Evolutionary conservation across 768 basidiomycete species (phyloP).

Genomic region (Termitomyces sp.): DNA sequence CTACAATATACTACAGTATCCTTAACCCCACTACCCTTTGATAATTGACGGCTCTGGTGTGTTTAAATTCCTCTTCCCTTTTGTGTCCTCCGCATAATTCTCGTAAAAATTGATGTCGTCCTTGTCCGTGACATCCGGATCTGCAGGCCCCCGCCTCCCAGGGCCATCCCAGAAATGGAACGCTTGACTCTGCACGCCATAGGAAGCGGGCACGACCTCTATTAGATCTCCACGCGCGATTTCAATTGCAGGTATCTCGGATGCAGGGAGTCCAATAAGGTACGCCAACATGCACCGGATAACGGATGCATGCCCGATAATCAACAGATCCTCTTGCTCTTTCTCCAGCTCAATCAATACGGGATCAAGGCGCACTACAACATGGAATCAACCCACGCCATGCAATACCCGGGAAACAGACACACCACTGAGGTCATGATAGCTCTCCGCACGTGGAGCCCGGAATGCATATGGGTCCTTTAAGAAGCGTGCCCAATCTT

Average conservation of each 20-base stretch:
- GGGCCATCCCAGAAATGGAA: constrained; percentile 93
- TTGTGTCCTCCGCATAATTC: constrained; percentile 79
- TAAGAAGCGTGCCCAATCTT: constrained; percentile 90
- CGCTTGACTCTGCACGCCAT: constrained; percentile 86
- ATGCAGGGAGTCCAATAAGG: constrained; percentile 89
- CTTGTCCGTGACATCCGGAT: constrained; percentile 24
- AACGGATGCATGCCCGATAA: constrained; percentile 96
- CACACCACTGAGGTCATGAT: constrained; percentile 88
- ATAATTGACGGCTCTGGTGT: constrained; percentile 11
- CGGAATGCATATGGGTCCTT: constrained; percentile 92
- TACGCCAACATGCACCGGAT: constrained; percentile 94
- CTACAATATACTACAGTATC: not conserved
- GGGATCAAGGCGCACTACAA: constrained; percentile 85
- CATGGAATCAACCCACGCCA: not conserved
- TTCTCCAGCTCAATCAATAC: constrained; percentile 91
- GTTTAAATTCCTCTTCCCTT: constrained; percentile 45
- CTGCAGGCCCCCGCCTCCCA: constrained; percentile 44
- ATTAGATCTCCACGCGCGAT: constrained; percentile 95
- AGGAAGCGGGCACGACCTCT: constrained; percentile 85
- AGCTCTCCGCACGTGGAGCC: constrained; percentile 92
- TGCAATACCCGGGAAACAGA: not conserved
- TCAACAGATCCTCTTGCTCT: constrained; percentile 89
- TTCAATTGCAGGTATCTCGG: constrained; percentile 96
- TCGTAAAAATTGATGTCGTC: constrained; percentile 83
- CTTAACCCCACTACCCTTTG: not conserved